These are phyloP conservation scores for Saxispiralis lemnorum DNA, from an alignment of 495 filamentous ascomycete genomes.

Conservation along the genomic window DNA sequence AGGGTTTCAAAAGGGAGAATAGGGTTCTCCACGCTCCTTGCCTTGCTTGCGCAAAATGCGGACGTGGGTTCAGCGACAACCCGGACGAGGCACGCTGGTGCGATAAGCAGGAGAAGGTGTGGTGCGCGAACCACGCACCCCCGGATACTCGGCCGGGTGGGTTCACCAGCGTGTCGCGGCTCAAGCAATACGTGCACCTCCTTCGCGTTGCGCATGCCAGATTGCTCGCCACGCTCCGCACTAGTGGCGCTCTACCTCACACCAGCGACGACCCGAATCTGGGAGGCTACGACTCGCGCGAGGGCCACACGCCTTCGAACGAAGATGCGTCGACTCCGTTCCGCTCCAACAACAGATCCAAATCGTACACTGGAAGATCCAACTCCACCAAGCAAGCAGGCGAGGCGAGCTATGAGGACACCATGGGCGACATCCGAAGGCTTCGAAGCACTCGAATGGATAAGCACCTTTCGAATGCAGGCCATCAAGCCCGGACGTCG, in stretches of 20 bases:
- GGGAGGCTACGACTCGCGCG: constrained; percentile 46
- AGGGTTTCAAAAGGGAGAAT: constrained; percentile 55
- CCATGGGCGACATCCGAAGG: constrained; percentile 82
- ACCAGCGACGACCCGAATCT: constrained; percentile 58
- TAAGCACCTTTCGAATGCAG: constrained; percentile 76
- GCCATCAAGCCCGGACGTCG: constrained; percentile 76
- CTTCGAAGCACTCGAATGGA: constrained; percentile 85
- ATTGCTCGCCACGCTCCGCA: constrained; percentile 68
- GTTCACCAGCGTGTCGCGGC: constrained; percentile 53
- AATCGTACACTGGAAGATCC: constrained; percentile 45
- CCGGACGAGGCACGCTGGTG: constrained; percentile 49
- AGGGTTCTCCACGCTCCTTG: constrained; percentile 72
- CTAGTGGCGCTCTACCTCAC: constrained; percentile 58
- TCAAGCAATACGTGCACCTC: constrained; percentile 88
- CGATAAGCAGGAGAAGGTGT: constrained; percentile 18
- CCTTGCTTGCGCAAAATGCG: constrained; percentile 57
- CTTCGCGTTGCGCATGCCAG: constrained; percentile 80
- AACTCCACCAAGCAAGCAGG: constrained; percentile 24
- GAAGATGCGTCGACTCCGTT: constrained; percentile 31
- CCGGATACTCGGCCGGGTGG: constrained; percentile 31
- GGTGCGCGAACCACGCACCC: constrained; percentile 10
- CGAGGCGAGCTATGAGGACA: constrained; percentile 72
- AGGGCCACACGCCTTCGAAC: constrained; percentile 33
- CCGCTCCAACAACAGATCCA: constrained; percentile 52
- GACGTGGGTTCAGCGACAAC: constrained; percentile 47